Base-by-base conservation (phyloP, 805 yeast species). In the Suhomyces sp. region DNA sequence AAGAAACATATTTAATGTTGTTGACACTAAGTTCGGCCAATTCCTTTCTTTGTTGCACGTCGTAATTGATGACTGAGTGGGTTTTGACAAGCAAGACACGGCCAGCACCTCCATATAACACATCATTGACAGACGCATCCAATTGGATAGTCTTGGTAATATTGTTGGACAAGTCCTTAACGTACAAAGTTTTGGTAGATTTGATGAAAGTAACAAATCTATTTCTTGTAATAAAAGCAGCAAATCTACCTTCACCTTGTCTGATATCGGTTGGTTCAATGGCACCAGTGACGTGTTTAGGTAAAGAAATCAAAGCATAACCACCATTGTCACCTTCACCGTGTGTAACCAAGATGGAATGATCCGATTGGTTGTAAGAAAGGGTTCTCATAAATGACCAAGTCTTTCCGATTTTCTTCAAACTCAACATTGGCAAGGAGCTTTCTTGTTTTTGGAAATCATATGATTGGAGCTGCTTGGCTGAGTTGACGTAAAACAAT, bases 211-310 rank as follows among this genome's bases (percentile, higher is more conserved):
- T 86, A 38, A 86, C 95, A 63, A 88, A 93, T 64, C 98, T 76
- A 67, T 93, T 93, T 60, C 98, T 83, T 10, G 97, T 88, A 50
- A 95, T 88, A 60, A 93, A 93, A 42, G 83, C 72, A 11, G 98
- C 98, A 60, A 78, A 79, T 52, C 77, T 79, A 24, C 93, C 96
- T 36, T 79, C 77, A 34, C 96, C 97, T 51, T 77, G 79, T 40
- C 83, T 69, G 32, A 83, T 70, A 42, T 82, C 81, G n/a, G 81
- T 72, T 36, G 97, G 96, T 53, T 90, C 97, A 46, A 88, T 77
- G n/a, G 96, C 95, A 46, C 96, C 96, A 40, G 91, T 77, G 25
- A 83, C 83, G 58, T 87, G 91, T 50, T 83, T 83, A 42, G 97
- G 96, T 43, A 90, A 67, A 5, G 79, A 68, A 41, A 86, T 77